Conservation (phyloP, 1,139 yeast species). For the Scheffersomyces lignicola region DNA sequence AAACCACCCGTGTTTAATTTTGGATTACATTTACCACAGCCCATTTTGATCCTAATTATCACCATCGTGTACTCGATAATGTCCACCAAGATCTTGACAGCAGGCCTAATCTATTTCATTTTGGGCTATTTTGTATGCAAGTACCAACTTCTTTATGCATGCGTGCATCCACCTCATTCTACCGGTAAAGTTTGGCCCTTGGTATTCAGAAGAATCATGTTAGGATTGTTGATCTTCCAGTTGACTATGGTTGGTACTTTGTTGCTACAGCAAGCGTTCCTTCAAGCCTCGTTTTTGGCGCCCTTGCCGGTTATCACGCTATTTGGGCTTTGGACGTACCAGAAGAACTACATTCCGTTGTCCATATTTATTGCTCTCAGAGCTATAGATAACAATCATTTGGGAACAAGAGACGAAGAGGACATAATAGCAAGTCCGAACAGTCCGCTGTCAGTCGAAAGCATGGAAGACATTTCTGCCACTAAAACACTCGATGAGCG, state of each 20-base stretch:
- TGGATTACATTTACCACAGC: constrained; percentile 67
- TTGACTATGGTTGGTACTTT: constrained; percentile 90
- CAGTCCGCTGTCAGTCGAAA: constrained; percentile 1
- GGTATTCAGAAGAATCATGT: constrained; percentile 55
- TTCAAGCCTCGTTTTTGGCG: constrained; percentile 65
- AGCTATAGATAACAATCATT: constrained; percentile 29
- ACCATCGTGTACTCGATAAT: constrained; percentile 63
- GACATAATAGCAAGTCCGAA: constrained; percentile 10
- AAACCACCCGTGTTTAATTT: constrained; percentile 67
- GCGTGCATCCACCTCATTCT: constrained; percentile 71
- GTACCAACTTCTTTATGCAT: constrained; percentile 63
- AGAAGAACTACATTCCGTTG: constrained; percentile 76
- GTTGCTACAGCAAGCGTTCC: constrained; percentile 75
- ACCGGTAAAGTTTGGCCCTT: constrained; percentile 74
- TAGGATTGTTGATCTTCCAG: constrained; percentile 68
- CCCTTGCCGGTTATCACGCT: constrained; percentile 76
- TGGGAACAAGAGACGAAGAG: constrained; percentile 15
- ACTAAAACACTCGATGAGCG: constrained; percentile 61
- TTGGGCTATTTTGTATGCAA: constrained; percentile 66
- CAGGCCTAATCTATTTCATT: constrained; percentile 61
- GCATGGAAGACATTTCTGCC: constrained; percentile 9
- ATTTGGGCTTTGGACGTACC: constrained; percentile 75
- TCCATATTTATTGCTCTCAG: constrained; percentile 84
- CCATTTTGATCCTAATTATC: constrained; percentile 59
- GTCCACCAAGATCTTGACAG: constrained; percentile 64